Evolutionary conservation across 2,329 filamentous ascomycete genomes (phyloP).

Genomic region (Penicillium sp.): DNA sequence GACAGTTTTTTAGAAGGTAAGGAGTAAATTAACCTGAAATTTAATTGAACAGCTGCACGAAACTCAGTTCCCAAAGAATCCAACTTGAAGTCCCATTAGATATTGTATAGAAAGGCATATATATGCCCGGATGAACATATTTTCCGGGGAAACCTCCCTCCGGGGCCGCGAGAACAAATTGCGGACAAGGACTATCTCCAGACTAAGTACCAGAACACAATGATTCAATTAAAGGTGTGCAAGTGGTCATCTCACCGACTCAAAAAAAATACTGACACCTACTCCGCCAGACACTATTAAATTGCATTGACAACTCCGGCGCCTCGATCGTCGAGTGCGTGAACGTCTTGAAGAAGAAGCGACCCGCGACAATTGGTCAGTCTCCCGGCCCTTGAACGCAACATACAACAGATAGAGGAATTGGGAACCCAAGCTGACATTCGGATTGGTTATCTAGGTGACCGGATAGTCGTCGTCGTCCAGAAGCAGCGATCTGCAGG

Average conservation of each 20-base stretch:
- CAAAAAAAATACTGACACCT: background rate
- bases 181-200: conserved; percentile 17
- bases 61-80: background rate
- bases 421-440: background rate
- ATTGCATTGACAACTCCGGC: conserved; percentile 99
- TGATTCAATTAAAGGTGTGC: conserved; percentile 83
- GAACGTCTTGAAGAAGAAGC: conserved; percentile 87
- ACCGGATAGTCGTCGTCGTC: conserved; percentile 94
- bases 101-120: background rate
- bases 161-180: conserved; percentile 23
- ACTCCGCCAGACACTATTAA: conserved; percentile 75
- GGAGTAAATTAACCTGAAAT: background rate
- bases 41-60: background rate
- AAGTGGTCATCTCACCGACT: background rate
- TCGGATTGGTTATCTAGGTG: conserved; percentile 57
- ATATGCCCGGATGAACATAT: conserved; percentile 15
- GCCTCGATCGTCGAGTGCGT: conserved; percentile 96
- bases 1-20: too few species aligned
- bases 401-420: background rate
- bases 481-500: conserved; percentile 87
- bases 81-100: background rate
- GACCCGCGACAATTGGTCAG: conserved; percentile 78
- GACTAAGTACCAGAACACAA: conserved; percentile 52
- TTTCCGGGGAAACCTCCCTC: conserved; percentile 22
- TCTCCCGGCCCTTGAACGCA: background rate